Conservation (phyloP, 2,329 filamentous ascomycete genomes). For the Neofusicoccum ribis region DNA sequence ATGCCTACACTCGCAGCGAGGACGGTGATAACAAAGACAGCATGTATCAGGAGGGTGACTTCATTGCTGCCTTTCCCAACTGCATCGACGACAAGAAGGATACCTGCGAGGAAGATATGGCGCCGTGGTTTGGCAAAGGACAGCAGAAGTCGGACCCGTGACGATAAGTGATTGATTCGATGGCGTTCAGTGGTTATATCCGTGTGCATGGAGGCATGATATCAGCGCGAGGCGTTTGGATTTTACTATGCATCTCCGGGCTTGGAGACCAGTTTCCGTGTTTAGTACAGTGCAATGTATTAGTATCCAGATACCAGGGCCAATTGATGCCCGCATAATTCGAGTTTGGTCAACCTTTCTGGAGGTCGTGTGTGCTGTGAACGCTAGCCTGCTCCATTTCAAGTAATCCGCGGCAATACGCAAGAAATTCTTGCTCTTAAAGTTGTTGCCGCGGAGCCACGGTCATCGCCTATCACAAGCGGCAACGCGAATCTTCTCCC, state of each 20-base stretch:
- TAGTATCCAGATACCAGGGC: neutral
- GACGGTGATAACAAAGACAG: slow-evolving; percentile 45
- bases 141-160: slow-evolving; percentile 26
- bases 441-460: too few species aligned
- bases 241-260: neutral
- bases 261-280: neutral
- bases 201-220: slow-evolving; percentile 11
- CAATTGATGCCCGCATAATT: too few species aligned
- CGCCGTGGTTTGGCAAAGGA: slow-evolving; percentile 47
- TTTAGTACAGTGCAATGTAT: neutral
- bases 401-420: too few species aligned
- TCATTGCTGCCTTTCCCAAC: slow-evolving; percentile 75
- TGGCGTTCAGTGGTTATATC: slow-evolving; percentile 17
- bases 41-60: slow-evolving; percentile 78
- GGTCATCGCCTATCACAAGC: neutral
- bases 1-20: slow-evolving; percentile 63
- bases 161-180: neutral
- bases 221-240: slow-evolving; percentile 14
- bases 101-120: slow-evolving; percentile 72
- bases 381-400: too few species aligned
- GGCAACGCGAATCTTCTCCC: neutral
- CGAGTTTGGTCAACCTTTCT: too few species aligned
- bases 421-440: too few species aligned
- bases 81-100: slow-evolving; percentile 60
- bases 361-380: too few species aligned